Evolutionary conservation across 2,329 filamentous ascomycete species (phyloP), one percentile per base, ranked within the genome.

Genomic region (Amesomyces nigricolor): DNA sequence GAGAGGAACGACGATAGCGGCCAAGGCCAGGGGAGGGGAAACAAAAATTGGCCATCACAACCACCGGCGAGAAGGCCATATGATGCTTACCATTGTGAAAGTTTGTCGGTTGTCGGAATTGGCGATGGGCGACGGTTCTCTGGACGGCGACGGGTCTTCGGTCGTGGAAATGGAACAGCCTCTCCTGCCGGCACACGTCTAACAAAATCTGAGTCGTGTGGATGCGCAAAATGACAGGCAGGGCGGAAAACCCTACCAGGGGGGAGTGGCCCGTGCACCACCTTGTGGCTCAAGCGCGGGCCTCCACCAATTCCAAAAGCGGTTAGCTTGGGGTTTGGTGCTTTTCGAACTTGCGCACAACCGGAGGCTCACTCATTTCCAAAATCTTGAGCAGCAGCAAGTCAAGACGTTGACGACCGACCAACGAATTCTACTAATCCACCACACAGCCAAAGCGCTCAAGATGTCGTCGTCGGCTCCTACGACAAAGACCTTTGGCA

Each of bases 401-500:
- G 54, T 55, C 57, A 61, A 61, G 53, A 43, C 46, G 58, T 63
- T 64, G 62, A 64, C 62, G 63, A 64, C 61, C 59, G 62, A 61
- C 60, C 59, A 63, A 62, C 61, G 62, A 62, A 58, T 54, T 61
- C 52, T 61, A 64, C 64, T 65, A 65, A 65, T 62, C 62, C 62
- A 63, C 58, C 57, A 64, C 60, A 64, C 59, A 65, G 63, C 61
- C 63, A 63, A 62, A 64, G 58, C 56, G 57, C 59, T 82, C 78
- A 84, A 75, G 67, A 89, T 89, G 86, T 87, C 86, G 84, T 80
- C 75, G 86, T 87, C 86, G 83, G 80, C 75, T 70, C 77, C 78
- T 71, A 80, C 83, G 79, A 89, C 86, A 73, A 95, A 96, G 89
- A 92, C 88, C 83, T 96, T 96, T 84, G 91, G 91, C 81, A 94